A percentile compares a stretch with the other conserved stretches of the same genome.
These are phyloP conservation scores for Leucocoprinus leucothites DNA, from an alignment of 768 basidiomycete genomes.

Conservation along the genomic window DNA sequence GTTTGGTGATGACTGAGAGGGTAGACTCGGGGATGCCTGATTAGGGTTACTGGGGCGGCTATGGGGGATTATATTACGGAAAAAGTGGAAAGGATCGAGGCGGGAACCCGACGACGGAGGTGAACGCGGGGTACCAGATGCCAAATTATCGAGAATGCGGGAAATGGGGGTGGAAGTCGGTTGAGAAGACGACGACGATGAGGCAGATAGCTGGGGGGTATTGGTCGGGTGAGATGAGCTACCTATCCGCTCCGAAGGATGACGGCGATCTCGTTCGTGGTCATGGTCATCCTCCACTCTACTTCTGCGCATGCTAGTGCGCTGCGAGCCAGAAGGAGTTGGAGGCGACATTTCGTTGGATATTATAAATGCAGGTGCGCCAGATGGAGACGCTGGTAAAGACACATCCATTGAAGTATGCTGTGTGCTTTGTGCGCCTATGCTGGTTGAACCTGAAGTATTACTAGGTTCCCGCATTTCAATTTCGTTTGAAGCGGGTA, in stretches of 20 bases:
- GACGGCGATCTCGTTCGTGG: conserved; percentile 57
- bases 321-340: conserved; percentile 12
- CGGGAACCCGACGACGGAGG: conserved; percentile 9
- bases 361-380: not conserved
- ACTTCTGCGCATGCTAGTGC: conserved; percentile 39
- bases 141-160: conserved; percentile 1
- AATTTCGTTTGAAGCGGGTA: conserved; percentile 24
- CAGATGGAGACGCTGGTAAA: not conserved
- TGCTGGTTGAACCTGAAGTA: conserved; percentile 19
- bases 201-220: conserved; percentile 7
- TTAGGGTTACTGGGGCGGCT: conserved; percentile 1
- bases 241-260: conserved; percentile 57
- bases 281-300: conserved; percentile 64
- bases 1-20: not conserved
- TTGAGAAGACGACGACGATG: conserved; percentile 15
- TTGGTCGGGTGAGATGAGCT: conserved; percentile 14
- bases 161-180: conserved; percentile 9
- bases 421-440: not conserved
- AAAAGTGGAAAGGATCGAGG: conserved; percentile 16
- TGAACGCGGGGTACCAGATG: not conserved
- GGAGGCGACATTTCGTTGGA: conserved; percentile 10
- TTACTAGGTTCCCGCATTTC: conserved; percentile 29
- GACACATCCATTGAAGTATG: conserved; percentile 15
- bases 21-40: conserved; percentile 1
- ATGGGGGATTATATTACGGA: conserved; percentile 16